Conservation (phyloP, 768 basidiomycete genomes). For the Mycena polygramma region DNA sequence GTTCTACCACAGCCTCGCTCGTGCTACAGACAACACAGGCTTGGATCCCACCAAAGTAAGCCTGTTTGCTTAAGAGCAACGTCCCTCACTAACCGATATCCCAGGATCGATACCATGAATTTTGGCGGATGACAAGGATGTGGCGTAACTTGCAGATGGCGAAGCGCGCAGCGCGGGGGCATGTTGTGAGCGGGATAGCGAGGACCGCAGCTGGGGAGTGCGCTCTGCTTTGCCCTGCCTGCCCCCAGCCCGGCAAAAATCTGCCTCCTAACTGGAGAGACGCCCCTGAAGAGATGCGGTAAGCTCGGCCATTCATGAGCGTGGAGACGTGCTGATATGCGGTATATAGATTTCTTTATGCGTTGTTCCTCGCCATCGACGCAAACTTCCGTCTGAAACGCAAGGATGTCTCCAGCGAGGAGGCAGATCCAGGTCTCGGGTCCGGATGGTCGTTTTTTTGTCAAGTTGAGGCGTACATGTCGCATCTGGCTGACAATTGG, state of each 20-base stretch:
- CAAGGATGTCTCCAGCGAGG: background rate
- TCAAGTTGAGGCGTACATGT: background rate
- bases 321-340: too few species aligned
- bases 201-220: background rate
- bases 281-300: background rate
- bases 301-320: too few species aligned
- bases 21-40: background rate
- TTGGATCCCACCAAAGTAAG: background rate
- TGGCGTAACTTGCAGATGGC: background rate
- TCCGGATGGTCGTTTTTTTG: background rate
- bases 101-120: background rate
- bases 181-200: background rate
- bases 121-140: background rate
- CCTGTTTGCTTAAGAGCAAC: background rate
- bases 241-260: background rate
- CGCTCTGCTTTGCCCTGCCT: background rate
- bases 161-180: background rate
- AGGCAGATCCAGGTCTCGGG: background rate
- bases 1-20: background rate
- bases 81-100: too few species aligned
- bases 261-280: background rate
- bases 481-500: background rate
- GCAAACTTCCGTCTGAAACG: background rate
- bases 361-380: background rate
- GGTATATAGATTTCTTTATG: background rate